Evolutionary conservation across 164 flowering plant species (phyloP).

Genomic region (Litsea cubeba): DNA sequence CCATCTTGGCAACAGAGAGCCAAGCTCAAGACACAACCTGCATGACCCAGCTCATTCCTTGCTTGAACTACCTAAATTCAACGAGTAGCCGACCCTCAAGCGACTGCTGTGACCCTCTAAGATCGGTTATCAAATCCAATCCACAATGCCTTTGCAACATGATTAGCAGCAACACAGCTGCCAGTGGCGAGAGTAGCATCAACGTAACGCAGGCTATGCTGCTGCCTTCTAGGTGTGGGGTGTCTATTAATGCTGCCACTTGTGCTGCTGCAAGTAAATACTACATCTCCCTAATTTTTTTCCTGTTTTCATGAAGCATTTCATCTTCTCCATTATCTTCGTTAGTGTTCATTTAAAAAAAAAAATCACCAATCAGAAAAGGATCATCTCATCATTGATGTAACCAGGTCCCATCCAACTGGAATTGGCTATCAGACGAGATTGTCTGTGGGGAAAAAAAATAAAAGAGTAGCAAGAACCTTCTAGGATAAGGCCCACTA

Average conservation of each 20-base stretch:
- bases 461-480: too few species aligned
- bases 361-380: too few species aligned
- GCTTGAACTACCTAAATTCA: slow-evolving; percentile 53
- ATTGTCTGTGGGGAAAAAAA: too few species aligned
- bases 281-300: background rate
- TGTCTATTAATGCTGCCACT: slow-evolving; percentile 47
- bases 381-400: too few species aligned
- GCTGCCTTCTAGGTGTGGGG: slow-evolving; percentile 64
- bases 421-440: too few species aligned
- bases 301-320: background rate
- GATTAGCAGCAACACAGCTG: slow-evolving; percentile 29
- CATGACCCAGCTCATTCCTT: slow-evolving; percentile 44
- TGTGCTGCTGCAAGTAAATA: slow-evolving; percentile 28
- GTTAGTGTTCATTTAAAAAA: too few species aligned
- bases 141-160: slow-evolving; percentile 59
- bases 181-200: slow-evolving; percentile 43
- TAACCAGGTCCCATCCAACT: too few species aligned
- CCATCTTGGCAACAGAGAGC: slow-evolving; percentile 6
- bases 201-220: slow-evolving; percentile 40
- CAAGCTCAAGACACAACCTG: slow-evolving; percentile 27
- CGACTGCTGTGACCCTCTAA: slow-evolving; percentile 63
- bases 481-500: too few species aligned
- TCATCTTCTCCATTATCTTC: background rate
- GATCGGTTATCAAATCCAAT: slow-evolving; percentile 39
- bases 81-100: slow-evolving; percentile 46